Evolutionary conservation across 345 rosid species (phyloP).

Genomic region (Murraya koenigii): DNA sequence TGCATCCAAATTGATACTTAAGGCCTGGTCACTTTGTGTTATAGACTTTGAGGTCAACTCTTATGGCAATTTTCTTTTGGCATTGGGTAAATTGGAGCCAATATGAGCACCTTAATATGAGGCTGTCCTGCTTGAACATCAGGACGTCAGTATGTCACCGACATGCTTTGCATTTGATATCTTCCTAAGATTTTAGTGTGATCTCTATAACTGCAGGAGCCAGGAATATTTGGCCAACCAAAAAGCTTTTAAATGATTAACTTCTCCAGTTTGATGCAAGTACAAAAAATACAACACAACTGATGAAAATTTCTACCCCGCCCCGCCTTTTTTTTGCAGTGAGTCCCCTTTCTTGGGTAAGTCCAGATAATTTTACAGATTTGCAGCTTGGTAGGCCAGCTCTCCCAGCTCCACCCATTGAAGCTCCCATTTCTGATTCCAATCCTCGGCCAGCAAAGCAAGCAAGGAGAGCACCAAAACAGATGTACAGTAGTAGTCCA

Average conservation of each 20-base stretch:
- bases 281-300: not conserved
- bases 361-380: slow-evolving; percentile 32
- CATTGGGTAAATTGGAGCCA: too few relatives aligned
- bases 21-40: not conserved
- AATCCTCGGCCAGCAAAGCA: slow-evolving; percentile 23
- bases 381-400: slow-evolving; percentile 35
- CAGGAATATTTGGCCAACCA: too few relatives aligned
- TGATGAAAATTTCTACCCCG: not conserved
- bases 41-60: not conserved
- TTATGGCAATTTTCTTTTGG: too few relatives aligned
- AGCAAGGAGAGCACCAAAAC: slow-evolving; percentile 25
- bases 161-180: too few relatives aligned
- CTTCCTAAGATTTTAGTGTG: too few relatives aligned
- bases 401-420: slow-evolving; percentile 22
- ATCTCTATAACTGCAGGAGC: too few relatives aligned
- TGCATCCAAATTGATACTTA: not conserved
- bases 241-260: too few relatives aligned
- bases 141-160: too few relatives aligned
- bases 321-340: slow-evolving; percentile 35
- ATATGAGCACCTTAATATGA: too few relatives aligned
- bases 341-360: slow-evolving; percentile 42
- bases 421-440: slow-evolving; percentile 14
- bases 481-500: slow-evolving; percentile 2
- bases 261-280: not conserved
- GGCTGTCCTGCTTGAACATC: too few relatives aligned